Conservation (phyloP, 352 stramenopile genomes). For the Pythium angustatum region DNA sequence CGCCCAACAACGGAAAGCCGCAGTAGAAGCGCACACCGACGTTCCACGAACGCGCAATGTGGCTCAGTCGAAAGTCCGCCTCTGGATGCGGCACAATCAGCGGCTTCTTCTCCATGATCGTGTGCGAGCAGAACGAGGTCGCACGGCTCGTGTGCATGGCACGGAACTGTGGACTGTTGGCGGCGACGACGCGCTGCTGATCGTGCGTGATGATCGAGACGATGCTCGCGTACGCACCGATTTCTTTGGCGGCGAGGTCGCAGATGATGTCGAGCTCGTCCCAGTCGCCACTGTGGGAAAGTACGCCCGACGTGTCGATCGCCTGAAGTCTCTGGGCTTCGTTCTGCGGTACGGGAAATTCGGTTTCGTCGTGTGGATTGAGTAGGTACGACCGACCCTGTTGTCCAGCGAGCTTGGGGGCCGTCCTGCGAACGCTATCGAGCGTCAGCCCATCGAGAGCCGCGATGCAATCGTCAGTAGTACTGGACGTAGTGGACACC, state of each 20-base stretch:
- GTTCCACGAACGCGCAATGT: slow-evolving; percentile 24
- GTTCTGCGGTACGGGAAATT: slow-evolving; percentile 35
- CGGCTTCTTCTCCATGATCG: slow-evolving; percentile 55
- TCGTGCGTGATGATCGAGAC: slow-evolving; percentile 57
- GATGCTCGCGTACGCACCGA: slow-evolving; percentile 49
- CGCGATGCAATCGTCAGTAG: background rate
- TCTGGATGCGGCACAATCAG: slow-evolving; percentile 58
- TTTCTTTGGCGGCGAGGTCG: slow-evolving; percentile 49
- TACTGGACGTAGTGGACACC: background rate
- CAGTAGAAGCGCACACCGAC: slow-evolving; percentile 66
- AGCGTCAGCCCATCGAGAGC: background rate
- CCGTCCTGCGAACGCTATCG: background rate
- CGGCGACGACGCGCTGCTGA: slow-evolving; percentile 46
- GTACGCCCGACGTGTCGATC: slow-evolving; percentile 37
- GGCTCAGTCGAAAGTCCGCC: slow-evolving; percentile 59
- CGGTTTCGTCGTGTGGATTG: slow-evolving; percentile 14
- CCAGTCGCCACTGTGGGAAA: slow-evolving; percentile 40
- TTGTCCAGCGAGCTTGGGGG: slow-evolving; percentile 36
- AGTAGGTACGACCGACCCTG: slow-evolving; percentile 25
- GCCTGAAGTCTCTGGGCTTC: slow-evolving; percentile 46
- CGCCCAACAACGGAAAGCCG: slow-evolving; percentile 62
- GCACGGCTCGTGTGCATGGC: slow-evolving; percentile 38
- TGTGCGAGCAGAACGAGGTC: slow-evolving; percentile 58
- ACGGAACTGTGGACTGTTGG: slow-evolving; percentile 36
- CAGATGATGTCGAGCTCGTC: slow-evolving; percentile 72